Conservation (phyloP, 495 filamentous ascomycete genomes). For the Penicilliopsis zonata region DNA sequence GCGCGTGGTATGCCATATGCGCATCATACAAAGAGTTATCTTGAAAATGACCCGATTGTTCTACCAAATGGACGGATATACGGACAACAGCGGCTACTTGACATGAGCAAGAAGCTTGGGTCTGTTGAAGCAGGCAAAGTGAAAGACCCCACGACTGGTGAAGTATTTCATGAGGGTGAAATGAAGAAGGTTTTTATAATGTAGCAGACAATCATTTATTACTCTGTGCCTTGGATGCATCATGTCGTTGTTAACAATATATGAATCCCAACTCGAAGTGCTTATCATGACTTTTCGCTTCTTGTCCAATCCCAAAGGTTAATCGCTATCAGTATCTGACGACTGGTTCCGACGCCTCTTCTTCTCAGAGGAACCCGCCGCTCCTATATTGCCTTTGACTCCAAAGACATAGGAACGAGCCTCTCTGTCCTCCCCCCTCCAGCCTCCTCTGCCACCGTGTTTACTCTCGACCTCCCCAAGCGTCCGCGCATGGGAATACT, state of each 20-base stretch:
- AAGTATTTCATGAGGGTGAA: constrained; percentile 44
- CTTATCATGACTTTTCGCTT: constrained; percentile 7
- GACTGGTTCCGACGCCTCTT: no score
- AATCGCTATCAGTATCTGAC: no score
- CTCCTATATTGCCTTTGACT: no score
- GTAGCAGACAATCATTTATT: constrained; percentile 15
- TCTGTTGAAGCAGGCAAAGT: constrained; percentile 43
- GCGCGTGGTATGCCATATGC: constrained; percentile 85
- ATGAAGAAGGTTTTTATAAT: constrained; percentile 88
- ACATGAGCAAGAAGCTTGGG: constrained; percentile 58
- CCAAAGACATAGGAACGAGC: constrained; percentile 74
- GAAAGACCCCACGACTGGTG: constrained; percentile 71
- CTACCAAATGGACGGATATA: constrained; percentile 83
- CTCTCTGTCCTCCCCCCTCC: constrained; percentile 68
- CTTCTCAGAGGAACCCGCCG: no score
- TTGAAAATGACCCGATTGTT: constrained; percentile 76
- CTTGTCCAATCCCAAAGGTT: no score
- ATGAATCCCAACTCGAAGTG: background rate
- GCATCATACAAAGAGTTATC: constrained; percentile 83
- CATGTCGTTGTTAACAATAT: constrained; percentile 1
- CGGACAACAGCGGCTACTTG: constrained; percentile 58
- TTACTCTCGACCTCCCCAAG: constrained; percentile 61
- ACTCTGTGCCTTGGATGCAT: constrained; percentile 1
- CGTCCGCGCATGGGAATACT: constrained; percentile 81
- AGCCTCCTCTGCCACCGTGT: constrained; percentile 42